Conservation (phyloP, 768 basidiomycete species). For the Mycena olivaceomarginata region DNA sequence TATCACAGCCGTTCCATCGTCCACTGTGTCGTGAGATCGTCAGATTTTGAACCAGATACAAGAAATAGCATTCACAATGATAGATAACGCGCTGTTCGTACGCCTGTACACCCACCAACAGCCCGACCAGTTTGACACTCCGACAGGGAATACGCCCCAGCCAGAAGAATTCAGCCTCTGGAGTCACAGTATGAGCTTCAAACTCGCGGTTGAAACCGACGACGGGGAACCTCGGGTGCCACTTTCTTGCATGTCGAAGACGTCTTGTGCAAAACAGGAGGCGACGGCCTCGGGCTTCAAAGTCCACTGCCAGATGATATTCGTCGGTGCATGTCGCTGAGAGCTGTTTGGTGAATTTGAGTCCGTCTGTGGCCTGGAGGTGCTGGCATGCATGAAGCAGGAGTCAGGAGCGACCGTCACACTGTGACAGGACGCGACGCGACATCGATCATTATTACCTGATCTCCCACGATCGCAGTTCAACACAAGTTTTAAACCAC, state of each 20-base stretch:
- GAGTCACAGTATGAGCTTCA: slow-evolving; percentile 25
- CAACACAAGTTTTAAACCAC: too few relatives aligned
- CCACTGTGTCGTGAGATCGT: slow-evolving; percentile 65
- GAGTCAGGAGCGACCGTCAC: too few relatives aligned
- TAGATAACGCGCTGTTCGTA: slow-evolving; percentile 79
- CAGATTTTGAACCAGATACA: neutral
- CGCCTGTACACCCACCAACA: slow-evolving; percentile 77
- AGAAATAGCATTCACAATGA: slow-evolving; percentile 62
- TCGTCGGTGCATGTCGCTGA: neutral
- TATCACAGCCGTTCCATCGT: slow-evolving; percentile 85
- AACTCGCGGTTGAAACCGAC: neutral
- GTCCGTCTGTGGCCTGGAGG: neutral
- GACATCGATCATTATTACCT: too few relatives aligned
- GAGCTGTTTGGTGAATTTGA: neutral
- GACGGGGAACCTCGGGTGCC: slow-evolving; percentile 51
- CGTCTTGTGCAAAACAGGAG: slow-evolving; percentile 73
- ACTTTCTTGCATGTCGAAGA: slow-evolving; percentile 65
- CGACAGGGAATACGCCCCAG: slow-evolving; percentile 84
- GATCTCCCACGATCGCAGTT: too few relatives aligned
- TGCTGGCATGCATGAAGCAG: neutral
- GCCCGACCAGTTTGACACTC: slow-evolving; percentile 74
- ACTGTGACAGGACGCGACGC: too few relatives aligned
- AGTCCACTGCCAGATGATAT: slow-evolving; percentile 70
- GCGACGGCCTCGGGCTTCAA: slow-evolving; percentile 73
- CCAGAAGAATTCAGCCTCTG: slow-evolving; percentile 81